Conservation (phyloP, 805 yeast species). For the Wickerhamiella slavikovae region DNA sequence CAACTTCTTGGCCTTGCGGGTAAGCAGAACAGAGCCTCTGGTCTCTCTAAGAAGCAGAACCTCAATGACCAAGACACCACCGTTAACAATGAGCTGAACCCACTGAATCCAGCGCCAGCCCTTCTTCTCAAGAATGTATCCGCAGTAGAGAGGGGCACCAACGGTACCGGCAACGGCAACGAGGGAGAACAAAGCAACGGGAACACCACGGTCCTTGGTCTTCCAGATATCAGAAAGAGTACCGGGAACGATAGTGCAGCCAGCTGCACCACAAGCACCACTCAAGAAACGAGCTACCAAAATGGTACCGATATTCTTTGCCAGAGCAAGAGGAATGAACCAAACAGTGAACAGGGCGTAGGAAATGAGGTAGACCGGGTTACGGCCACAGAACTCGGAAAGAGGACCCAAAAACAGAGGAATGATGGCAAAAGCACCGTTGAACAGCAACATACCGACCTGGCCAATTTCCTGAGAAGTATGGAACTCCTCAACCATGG, state of each 20-base stretch:
- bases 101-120: slow-evolving; percentile 39
- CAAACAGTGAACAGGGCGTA: slow-evolving; percentile 18
- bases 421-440: slow-evolving; percentile 48
- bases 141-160: slow-evolving; percentile 63
- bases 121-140: slow-evolving; percentile 58
- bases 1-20: slow-evolving; percentile 25
- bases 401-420: slow-evolving; percentile 46
- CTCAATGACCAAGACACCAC: slow-evolving; percentile 16
- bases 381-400: slow-evolving; percentile 32
- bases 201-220: slow-evolving; percentile 31
- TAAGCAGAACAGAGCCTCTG: slow-evolving; percentile 19
- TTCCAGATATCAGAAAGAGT: slow-evolving; percentile 34
- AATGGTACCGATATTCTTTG: slow-evolving; percentile 30
- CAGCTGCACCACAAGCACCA: slow-evolving; percentile 40
- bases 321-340: slow-evolving; percentile 30
- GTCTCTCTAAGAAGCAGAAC: slow-evolving; percentile 20
- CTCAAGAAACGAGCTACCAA: slow-evolving; percentile 34
- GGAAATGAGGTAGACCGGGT: slow-evolving; percentile 23
- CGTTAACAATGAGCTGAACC: slow-evolving; percentile 24
- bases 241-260: slow-evolving; percentile 40
- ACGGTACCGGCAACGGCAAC: slow-evolving; percentile 65
- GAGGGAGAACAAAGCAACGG: slow-evolving; percentile 28
- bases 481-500: slow-evolving; percentile 10
- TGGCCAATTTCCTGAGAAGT: too few species aligned
- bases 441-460: slow-evolving; percentile 35